Conservation (phyloP, 495 filamentous ascomycete genomes). For the Trichoderma virens region DNA sequence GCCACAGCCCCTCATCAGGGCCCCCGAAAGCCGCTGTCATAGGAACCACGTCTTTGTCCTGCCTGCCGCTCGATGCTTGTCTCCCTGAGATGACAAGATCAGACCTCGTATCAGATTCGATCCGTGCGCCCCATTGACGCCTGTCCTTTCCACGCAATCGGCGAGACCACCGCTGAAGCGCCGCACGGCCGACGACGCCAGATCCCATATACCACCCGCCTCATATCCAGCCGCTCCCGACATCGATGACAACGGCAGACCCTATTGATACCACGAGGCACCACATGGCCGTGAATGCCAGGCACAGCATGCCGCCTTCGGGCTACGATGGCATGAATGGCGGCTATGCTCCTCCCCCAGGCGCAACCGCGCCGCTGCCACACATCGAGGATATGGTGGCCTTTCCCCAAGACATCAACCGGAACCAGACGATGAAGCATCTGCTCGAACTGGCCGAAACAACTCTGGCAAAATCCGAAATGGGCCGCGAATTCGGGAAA, state of each 20-base stretch:
- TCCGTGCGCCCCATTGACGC: not conserved
- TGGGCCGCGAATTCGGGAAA: slow-evolving; percentile 42
- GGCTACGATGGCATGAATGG: slow-evolving; percentile 10
- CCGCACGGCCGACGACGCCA: not conserved
- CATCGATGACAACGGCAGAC: slow-evolving; percentile 3
- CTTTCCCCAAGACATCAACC: slow-evolving; percentile 34
- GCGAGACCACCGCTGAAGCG: not conserved
- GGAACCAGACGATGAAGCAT: slow-evolving; percentile 37
- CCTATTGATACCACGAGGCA: not conserved
- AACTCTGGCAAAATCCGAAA: slow-evolving; percentile 43
- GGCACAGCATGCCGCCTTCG: slow-evolving; percentile 8
- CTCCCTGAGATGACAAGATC: not conserved
- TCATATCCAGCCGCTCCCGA: not conserved
- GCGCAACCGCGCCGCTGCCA: slow-evolving; percentile 40
- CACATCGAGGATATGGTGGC: slow-evolving; percentile 69
- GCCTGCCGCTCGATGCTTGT: not conserved
- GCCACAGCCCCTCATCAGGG: slow-evolving; percentile 6
- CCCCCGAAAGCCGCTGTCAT: not conserved
- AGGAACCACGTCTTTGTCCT: not conserved
- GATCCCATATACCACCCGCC: not conserved
- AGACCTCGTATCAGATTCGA: not conserved
- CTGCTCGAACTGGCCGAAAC: slow-evolving; percentile 43
- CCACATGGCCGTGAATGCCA: slow-evolving; percentile 6
- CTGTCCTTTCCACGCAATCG: not conserved
- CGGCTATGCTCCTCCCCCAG: slow-evolving; percentile 12